These are phyloP conservation scores for Chlamydomonas sp. DNA, from an alignment of 139 green algal species.

Conservation along the genomic window DNA sequence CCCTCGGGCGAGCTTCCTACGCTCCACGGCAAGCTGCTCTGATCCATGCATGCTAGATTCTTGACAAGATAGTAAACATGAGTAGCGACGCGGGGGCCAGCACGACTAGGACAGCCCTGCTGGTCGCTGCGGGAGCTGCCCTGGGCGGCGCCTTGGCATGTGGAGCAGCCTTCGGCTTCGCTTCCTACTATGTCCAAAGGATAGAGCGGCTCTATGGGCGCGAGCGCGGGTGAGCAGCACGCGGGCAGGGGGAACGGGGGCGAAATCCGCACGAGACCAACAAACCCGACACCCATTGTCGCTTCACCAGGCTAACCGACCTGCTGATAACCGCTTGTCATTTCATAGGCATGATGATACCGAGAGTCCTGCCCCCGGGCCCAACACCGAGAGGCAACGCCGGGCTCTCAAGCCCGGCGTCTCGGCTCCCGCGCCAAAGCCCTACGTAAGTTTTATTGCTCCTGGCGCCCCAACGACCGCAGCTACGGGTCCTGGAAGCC, in stretches of 20 bases:
- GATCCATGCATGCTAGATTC: not conserved
- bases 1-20: not conserved
- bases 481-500: too few species aligned
- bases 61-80: constrained; percentile 11
- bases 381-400: too few species aligned
- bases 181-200: constrained; percentile 26
- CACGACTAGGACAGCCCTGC: constrained; percentile 5
- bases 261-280: not conserved
- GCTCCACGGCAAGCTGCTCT: not conserved
- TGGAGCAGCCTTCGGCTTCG: constrained; percentile 50
- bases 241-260: not conserved
- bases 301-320: not conserved
- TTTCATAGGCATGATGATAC: constrained; percentile 22
- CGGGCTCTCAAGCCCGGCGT: too few species aligned
- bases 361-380: not conserved
- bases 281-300: not conserved
- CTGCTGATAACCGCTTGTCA: not conserved
- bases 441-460: too few species aligned
- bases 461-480: too few species aligned
- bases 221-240: not conserved
- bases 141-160: constrained; percentile 57
- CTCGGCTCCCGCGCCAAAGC: too few species aligned
- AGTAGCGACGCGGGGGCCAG: not conserved
- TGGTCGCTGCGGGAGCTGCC: constrained; percentile 56
- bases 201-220: constrained; percentile 30